Percentiles rank a stretch among this genome's conserved stretches.
phyloP scores from a whole-genome alignment of 306 rosid genomes.

The Senna tora region DNA sequence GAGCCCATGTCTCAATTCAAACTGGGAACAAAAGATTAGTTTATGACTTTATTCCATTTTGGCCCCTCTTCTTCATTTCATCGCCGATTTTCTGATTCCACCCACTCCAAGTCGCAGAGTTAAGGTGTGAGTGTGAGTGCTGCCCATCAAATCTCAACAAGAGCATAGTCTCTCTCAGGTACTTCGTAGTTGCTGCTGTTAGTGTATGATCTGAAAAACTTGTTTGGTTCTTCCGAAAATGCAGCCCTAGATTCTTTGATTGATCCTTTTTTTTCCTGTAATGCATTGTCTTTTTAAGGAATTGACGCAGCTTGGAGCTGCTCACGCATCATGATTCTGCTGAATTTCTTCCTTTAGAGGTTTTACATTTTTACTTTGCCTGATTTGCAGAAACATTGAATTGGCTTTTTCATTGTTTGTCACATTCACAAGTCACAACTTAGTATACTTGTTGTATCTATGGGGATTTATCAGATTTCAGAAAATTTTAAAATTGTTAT shows the following conservation, averaged over 20 bases:
- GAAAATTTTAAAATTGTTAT: neutral
- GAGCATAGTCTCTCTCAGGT: neutral
- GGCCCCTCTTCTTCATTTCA: neutral
- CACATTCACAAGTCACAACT: too few relatives aligned
- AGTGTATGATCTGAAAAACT: neutral
- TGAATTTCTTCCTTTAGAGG: neutral
- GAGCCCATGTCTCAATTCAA: neutral
- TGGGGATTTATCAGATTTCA: neutral
- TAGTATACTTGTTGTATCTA: neutral
- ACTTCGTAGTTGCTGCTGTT: neutral
- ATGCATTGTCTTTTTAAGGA: neutral
- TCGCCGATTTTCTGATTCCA: neutral
- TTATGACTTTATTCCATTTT: neutral
- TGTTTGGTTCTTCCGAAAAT: neutral
- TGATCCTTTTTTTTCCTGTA: neutral
- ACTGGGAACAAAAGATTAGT: neutral
- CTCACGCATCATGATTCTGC: neutral
- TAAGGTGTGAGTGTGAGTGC: neutral
- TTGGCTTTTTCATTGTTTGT: conserved; percentile 20
- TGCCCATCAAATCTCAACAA: neutral
- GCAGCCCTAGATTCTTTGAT: neutral
- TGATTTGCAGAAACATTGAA: neutral
- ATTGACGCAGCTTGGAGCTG: neutral
- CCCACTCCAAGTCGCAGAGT: neutral
- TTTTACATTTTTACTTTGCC: neutral